Evolutionary conservation across 2,329 filamentous ascomycete genomes (phyloP).

Genomic region (Emmonsia crescens): DNA sequence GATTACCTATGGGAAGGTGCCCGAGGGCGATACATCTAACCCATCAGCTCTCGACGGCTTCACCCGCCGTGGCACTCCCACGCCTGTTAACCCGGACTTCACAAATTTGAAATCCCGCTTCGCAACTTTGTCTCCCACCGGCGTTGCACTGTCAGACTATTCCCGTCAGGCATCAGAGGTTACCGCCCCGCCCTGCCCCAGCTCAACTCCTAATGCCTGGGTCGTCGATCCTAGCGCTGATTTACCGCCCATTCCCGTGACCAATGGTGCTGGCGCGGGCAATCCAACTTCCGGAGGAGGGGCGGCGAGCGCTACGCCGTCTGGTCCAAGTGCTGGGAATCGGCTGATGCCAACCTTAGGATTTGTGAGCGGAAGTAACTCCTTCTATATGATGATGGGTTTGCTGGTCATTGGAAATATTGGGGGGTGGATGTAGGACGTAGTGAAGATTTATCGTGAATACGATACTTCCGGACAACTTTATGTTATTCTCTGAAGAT

Average conservation of each 20-base stretch:
- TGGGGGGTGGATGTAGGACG: background rate
- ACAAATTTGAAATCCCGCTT: constrained; percentile 65
- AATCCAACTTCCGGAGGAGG: background rate
- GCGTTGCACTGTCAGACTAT: constrained; percentile 57
- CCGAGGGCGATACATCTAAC: constrained; percentile 45
- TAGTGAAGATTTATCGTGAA: background rate
- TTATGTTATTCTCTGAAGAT: background rate
- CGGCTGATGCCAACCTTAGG: background rate
- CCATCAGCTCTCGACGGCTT: constrained; percentile 53
- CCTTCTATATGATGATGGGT: background rate
- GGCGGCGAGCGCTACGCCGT: background rate
- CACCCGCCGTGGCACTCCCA: constrained; percentile 61
- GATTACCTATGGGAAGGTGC: constrained; percentile 57
- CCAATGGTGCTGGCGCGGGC: constrained; percentile 9
- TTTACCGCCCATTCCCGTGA: constrained; percentile 49
- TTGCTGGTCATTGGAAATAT: background rate
- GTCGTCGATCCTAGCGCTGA: constrained; percentile 57
- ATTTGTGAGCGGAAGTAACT: background rate
- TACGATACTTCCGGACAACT: background rate
- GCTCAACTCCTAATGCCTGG: constrained; percentile 60
- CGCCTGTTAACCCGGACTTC: constrained; percentile 65
- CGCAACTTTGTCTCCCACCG: constrained; percentile 59
- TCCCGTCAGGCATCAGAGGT: constrained; percentile 49
- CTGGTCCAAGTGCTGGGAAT: background rate
- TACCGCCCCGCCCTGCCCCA: constrained; percentile 58